Evolutionary conservation across 2,329 filamentous ascomycete species (phyloP).

Genomic region (Aspergillus luchuensis): DNA sequence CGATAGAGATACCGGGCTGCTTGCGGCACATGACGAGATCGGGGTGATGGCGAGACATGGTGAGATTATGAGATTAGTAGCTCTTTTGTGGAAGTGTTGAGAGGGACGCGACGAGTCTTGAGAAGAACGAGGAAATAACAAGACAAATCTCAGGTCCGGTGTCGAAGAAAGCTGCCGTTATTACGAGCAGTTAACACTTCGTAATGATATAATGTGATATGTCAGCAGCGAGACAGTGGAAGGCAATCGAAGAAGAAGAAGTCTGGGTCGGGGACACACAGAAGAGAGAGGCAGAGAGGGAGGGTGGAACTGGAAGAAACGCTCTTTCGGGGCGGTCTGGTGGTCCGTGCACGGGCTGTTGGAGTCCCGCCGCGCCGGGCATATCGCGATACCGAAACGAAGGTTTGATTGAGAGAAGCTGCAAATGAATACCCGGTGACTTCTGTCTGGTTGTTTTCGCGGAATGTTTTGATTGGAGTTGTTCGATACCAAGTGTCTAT

Average conservation of each 20-base stretch:
- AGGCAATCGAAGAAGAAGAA: neutral
- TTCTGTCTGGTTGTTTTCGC: neutral
- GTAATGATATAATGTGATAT: neutral
- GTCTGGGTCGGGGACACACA: neutral
- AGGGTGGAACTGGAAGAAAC: neutral
- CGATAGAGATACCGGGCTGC: constrained; percentile 95
- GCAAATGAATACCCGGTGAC: neutral
- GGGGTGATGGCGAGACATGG: constrained; percentile 92
- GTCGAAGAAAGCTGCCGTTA: neutral
- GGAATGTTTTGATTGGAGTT: neutral
- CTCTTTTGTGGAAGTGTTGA: too few relatives aligned
- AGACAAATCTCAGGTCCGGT: neutral
- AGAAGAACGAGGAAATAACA: neutral
- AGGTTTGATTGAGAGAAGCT: neutral
- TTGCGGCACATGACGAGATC: constrained; percentile 99
- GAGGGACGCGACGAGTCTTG: neutral
- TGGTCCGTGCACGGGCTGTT: constrained; percentile 31
- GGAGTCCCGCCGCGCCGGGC: constrained; percentile 10
- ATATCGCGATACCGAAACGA: constrained; percentile 18
- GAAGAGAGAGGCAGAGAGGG: neutral
- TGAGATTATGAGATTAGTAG: constrained; percentile 25
- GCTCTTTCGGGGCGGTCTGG: constrained; percentile 19
- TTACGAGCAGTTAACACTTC: neutral
- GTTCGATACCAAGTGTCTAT: neutral
- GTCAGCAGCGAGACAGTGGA: neutral